Evolutionary conservation across 1,284 basidiomycete genomes (phyloP).

Genomic region (Microbotryum silenes-acaulis): DNA sequence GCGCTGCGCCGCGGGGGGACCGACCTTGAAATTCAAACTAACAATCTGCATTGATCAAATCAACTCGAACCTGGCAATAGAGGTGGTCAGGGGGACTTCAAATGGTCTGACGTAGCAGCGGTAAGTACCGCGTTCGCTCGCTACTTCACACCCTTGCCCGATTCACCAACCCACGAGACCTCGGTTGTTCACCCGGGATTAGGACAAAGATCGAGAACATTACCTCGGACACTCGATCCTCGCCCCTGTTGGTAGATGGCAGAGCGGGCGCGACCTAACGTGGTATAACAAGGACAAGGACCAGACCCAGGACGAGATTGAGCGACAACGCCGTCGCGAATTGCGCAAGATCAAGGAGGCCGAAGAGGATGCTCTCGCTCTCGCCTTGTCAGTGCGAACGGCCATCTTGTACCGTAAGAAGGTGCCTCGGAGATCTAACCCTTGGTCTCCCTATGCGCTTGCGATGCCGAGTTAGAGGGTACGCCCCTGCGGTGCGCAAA

Average conservation of each 20-base stretch:
- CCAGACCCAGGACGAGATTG: slow-evolving; percentile 11
- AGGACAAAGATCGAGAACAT: slow-evolving; percentile 34
- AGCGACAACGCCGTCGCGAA: slow-evolving; percentile 23
- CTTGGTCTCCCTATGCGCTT: background rate
- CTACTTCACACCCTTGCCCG: background rate
- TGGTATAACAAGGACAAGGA: slow-evolving; percentile 34
- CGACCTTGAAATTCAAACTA: no score
- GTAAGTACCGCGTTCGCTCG: slow-evolving; percentile 6
- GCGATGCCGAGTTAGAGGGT: slow-evolving; percentile 2
- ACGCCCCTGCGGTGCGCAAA: slow-evolving; percentile 3
- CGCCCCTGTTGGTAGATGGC: slow-evolving; percentile 33
- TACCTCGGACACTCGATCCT: slow-evolving; percentile 33
- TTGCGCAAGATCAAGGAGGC: slow-evolving; percentile 31
- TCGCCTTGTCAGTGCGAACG: slow-evolving; percentile 28
- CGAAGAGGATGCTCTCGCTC: slow-evolving; percentile 33
- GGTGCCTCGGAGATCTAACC: background rate
- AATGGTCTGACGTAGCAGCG: slow-evolving; percentile 25
- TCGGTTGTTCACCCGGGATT: background rate
- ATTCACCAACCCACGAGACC: background rate
- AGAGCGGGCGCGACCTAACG: slow-evolving; percentile 28
- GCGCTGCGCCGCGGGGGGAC: no score
- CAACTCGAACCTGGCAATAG: background rate
- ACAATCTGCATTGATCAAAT: no score
- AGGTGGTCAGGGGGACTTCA: slow-evolving; percentile 33
- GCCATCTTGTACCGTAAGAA: background rate